A percentile compares a stretch with the other conserved stretches of the same genome.
phyloP scores from a whole-genome alignment of 148 eudicot species.

The Limonium bicolor region DNA sequence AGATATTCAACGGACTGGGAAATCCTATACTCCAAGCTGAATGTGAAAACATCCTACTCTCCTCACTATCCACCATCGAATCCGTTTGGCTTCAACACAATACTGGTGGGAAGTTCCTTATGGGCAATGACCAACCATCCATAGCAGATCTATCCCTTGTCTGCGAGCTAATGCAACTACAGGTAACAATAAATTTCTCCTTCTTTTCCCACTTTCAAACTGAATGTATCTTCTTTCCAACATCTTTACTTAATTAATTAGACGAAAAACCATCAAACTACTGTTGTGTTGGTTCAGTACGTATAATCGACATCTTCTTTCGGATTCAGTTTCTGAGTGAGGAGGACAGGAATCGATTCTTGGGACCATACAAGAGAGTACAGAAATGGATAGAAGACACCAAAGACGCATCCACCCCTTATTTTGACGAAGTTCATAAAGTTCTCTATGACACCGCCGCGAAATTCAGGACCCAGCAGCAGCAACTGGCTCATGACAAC shows the following conservation, averaged over 20 bases:
- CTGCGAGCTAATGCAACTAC: conserved; percentile 19
- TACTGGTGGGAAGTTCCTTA: conserved; percentile 13
- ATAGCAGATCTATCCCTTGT: conserved; percentile 21
- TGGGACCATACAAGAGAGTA: conserved; percentile 10
- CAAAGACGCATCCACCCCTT: conserved; percentile 12
- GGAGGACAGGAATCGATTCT: conserved; percentile 5
- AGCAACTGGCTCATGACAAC: too few species aligned
- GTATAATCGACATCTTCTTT: too few species aligned
- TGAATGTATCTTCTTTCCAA: too few species aligned
- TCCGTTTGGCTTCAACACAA: conserved; percentile 13
- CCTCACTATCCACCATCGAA: conserved; percentile 10
- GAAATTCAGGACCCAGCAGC: conserved; percentile 6
- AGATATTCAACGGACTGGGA: conserved; percentile 4
- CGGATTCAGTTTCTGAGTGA: conserved; percentile 14
- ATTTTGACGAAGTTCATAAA: conserved; percentile 18
- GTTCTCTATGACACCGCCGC: conserved; percentile 2
- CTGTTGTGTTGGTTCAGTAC: too few species aligned
- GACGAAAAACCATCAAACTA: too few species aligned
- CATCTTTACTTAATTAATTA: neutral
- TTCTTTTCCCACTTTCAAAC: too few species aligned
- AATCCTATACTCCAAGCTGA: conserved; percentile 7
- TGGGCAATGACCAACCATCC: conserved; percentile 17
- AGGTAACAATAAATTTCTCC: too few species aligned
- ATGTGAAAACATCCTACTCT: conserved; percentile 5
- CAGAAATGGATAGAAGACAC: conserved; percentile 11